Conservation (phyloP, 139 green algal genomes). For the Nannochloris sp. region DNA sequence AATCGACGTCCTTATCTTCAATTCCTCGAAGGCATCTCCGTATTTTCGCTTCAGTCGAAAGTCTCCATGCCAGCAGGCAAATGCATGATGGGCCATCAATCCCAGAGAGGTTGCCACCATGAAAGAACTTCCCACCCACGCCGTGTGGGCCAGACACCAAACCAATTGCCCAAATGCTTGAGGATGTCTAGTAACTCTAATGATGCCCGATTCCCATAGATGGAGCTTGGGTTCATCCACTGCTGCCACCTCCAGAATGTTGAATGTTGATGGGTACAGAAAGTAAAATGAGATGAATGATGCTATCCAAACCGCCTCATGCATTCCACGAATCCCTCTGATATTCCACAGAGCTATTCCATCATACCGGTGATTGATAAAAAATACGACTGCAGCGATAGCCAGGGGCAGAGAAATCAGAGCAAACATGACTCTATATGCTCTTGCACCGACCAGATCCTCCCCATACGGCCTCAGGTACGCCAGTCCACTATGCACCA, state of each 20-base stretch:
- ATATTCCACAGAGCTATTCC: conserved; percentile 80
- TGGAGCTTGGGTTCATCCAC: conserved; percentile 94
- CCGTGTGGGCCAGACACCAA: conserved; percentile 81
- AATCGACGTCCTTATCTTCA: conserved; percentile 75
- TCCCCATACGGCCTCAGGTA: conserved; percentile 69
- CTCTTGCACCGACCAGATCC: conserved; percentile 71
- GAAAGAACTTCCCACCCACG: conserved; percentile 91
- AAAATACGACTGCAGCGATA: conserved; percentile 81
- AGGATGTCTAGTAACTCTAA: conserved; percentile 82
- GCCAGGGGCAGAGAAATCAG: conserved; percentile 79
- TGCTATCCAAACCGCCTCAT: conserved; percentile 74
- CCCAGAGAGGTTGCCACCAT: conserved; percentile 71
- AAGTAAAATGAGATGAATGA: conserved; percentile 97
- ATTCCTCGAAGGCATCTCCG: conserved; percentile 73
- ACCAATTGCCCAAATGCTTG: conserved; percentile 64
- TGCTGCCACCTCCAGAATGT: conserved; percentile 91
- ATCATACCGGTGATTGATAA: conserved; percentile 94
- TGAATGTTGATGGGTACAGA: conserved; percentile 99
- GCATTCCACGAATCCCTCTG: conserved; percentile 58
- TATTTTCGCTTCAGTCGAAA: conserved; percentile 71
- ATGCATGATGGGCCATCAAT: conserved; percentile 87
- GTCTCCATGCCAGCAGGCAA: conserved; percentile 94
- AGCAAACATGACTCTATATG: conserved; percentile 90
- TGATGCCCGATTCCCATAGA: conserved; percentile 96
- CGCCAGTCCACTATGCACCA: conserved; percentile 82